These are phyloP conservation scores for Gossypium schwendimanii DNA, from an alignment of 441 rosid genomes.

Conservation along the genomic window DNA sequence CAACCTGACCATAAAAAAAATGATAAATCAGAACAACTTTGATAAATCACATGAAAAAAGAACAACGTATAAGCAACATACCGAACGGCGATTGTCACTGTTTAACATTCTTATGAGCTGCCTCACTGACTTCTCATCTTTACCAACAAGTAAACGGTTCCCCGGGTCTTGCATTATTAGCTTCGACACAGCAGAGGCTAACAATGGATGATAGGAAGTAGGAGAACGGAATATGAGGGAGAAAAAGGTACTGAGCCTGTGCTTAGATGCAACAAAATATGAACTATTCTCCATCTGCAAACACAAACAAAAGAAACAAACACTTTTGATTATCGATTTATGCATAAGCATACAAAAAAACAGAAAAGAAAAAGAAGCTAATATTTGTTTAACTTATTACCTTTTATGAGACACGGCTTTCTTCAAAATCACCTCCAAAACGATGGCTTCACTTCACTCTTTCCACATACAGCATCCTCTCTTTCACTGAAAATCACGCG, in stretches of 20 bases:
- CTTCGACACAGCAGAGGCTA: slow-evolving; percentile 92
- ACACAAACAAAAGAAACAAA: slow-evolving; percentile 18
- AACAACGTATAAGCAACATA: slow-evolving; percentile 31
- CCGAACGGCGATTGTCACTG: slow-evolving; percentile 84
- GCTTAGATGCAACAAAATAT: slow-evolving; percentile 84
- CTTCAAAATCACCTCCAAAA: slow-evolving; percentile 18
- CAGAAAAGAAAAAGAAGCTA: not conserved
- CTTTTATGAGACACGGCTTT: too few relatives aligned
- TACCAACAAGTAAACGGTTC: slow-evolving; percentile 71
- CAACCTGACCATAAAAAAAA: slow-evolving; percentile 50
- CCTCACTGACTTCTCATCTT: slow-evolving; percentile 93
- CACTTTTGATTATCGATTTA: slow-evolving; percentile 8
- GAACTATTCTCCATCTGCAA: slow-evolving; percentile 82
- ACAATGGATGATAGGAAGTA: slow-evolving; percentile 90
- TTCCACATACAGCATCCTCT: not conserved
- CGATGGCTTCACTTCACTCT: slow-evolving; percentile 19
- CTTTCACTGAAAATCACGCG: slow-evolving; percentile 65
- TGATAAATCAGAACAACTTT: not conserved
- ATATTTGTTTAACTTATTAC: slow-evolving; percentile 32
- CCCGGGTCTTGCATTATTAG: slow-evolving; percentile 90
- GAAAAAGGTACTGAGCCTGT: slow-evolving; percentile 92
- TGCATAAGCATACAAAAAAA: slow-evolving; percentile 3
- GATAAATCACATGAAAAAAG: not conserved
- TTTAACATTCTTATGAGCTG: slow-evolving; percentile 97
- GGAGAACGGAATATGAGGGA: slow-evolving; percentile 94